Base-by-base conservation (phyloP, 2,329 filamentous ascomycete genomes). In the Aspergillus novoparasiticus region DNA sequence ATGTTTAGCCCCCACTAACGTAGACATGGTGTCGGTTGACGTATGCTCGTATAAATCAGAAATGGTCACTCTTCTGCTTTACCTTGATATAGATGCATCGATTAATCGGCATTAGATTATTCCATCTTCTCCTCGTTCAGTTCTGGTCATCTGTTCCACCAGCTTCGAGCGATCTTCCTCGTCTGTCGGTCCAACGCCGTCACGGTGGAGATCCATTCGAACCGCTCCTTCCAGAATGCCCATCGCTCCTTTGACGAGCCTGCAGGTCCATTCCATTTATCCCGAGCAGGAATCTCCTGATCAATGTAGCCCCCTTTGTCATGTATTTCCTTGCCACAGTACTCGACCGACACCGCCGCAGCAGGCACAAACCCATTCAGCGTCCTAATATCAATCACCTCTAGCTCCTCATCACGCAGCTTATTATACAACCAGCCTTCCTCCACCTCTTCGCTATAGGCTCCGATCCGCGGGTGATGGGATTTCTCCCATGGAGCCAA, bases 161-260 rank as follows among this genome's bases (percentile, higher is more conserved):
- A 28, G 28, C 9, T 53, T 26, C 53, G 19, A 0, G 61, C 57
- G 9, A 60, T 57, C 11, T 43, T 28, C 30, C 58, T 55, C n/a
- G 53, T 63, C 50, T 26, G 32, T 23, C 50, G 39, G 26, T 63
- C 43, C 51, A 54, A 39, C 2, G 51, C 57, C 32, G 23, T 57
- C 9, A 60, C 43, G 1, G 12, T 12, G 4, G 30, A 23, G 9
- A 59, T 43, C 62, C 59, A 64, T 19, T 41, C 39, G 23, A 62
- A 55, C 26, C 62, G 51, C n/a, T 59, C 21, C 14, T 53, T 46
- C 62, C 62, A 64, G 19, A 62, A 62, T 12, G n/a, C 56, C 62
- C 62, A 62, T 36, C 59, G 50, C 19, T 64, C 57, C 34, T 53
- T 62, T 19, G 56, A 55, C 62, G 59, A 64, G 1, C 51, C 59